A percentile compares a stretch with the other conserved stretches of the same genome.
Evolutionary conservation across 1,139 yeast genomes (phyloP).

Genomic region (Suhomyces kunorum): DNA sequence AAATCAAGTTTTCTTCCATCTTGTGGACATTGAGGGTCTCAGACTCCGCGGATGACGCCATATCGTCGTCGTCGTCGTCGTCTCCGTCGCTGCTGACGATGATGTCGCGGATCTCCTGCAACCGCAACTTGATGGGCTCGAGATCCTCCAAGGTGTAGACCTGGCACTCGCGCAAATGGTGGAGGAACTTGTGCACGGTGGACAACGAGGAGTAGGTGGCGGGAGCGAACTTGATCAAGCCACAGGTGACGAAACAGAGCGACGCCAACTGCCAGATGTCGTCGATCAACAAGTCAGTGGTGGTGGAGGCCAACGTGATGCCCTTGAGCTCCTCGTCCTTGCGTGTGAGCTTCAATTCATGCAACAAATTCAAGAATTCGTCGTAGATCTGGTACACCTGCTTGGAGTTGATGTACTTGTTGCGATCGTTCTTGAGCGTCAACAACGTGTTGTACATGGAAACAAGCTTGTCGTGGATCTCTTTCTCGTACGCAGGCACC

Average conservation of each 20-base stretch:
- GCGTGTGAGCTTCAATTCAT: constrained; percentile 51
- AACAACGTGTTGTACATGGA: constrained; percentile 53
- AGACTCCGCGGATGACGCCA: constrained; percentile 17
- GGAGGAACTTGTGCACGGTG: constrained; percentile 78
- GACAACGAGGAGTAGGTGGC: constrained; percentile 88
- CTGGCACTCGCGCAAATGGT: constrained; percentile 76
- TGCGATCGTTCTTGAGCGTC: constrained; percentile 63
- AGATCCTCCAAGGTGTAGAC: constrained; percentile 84
- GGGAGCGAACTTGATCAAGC: constrained; percentile 85
- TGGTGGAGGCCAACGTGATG: constrained; percentile 36
- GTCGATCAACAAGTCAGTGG: constrained; percentile 73
- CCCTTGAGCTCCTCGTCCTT: constrained; percentile 52
- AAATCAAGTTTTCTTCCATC: constrained; percentile 57
- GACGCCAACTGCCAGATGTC: constrained; percentile 87
- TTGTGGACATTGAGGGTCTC: constrained; percentile 27
- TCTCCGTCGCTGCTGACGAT: constrained; percentile 34
- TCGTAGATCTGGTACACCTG: constrained; percentile 61
- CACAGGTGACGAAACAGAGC: constrained; percentile 86
- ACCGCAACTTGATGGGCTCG: constrained; percentile 68
- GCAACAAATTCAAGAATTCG: constrained; percentile 50
- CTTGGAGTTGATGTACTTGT: constrained; percentile 61
- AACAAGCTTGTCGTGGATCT: constrained; percentile 48
- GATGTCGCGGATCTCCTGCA: constrained; percentile 66
- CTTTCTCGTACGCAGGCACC: constrained; percentile 46
- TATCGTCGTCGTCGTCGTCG: constrained; percentile 28